These are phyloP conservation scores for Diaporthe eres DNA, from an alignment of 2,329 filamentous ascomycete genomes.

Conservation along the genomic window DNA sequence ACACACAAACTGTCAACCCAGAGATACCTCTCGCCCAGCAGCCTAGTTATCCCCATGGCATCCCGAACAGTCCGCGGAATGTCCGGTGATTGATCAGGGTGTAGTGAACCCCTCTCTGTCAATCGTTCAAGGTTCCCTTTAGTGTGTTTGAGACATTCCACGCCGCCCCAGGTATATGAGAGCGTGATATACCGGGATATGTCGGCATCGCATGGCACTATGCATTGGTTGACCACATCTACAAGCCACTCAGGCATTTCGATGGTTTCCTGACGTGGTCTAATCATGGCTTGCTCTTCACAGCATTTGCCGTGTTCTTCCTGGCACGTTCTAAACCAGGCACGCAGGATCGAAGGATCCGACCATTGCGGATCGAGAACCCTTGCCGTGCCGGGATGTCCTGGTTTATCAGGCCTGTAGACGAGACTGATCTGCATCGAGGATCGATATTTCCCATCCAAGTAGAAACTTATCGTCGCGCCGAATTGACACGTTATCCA, in stretches of 20 bases:
- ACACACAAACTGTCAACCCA: constrained; percentile 3
- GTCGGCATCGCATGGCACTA: background rate
- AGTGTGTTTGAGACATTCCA: background rate
- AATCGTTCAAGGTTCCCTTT: background rate
- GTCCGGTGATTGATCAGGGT: background rate
- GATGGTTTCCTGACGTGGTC: background rate
- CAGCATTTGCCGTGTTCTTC: background rate
- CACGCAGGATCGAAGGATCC: no score
- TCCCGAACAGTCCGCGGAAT: background rate
- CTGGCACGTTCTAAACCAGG: background rate
- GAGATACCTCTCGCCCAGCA: background rate
- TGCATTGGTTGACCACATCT: background rate
- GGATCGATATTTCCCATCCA: rapidly evolving
- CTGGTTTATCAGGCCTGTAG: background rate
- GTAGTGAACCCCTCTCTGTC: background rate
- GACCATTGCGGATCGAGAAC: background rate
- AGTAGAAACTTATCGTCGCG: no score
- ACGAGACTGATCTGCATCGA: rapidly evolving
- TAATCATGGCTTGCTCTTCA: background rate
- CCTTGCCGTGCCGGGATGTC: background rate
- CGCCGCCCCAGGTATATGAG: background rate
- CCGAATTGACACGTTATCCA: no score
- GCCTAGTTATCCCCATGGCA: background rate
- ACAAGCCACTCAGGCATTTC: background rate
- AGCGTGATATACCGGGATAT: background rate